Evolutionary conservation across 2,329 filamentous ascomycete genomes (phyloP), one percentile per base, ranked within the genome.

Genomic region (Penicillium sumatraense): DNA sequence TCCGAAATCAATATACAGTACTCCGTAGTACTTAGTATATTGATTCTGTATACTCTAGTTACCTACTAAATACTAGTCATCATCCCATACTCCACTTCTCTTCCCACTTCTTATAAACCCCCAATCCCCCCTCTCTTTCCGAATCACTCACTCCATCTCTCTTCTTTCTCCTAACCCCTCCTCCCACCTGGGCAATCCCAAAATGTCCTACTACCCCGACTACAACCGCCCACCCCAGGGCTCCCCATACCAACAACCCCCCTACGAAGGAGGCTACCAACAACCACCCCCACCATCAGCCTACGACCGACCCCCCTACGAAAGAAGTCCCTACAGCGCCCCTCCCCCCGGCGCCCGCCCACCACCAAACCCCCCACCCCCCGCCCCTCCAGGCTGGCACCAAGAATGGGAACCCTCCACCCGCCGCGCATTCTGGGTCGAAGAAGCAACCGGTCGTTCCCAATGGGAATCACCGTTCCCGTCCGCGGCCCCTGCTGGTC

Each of bases 381-480:
- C 70, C 16, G 75, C 88, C 60, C 80, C 86, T 21, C 67, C 78
- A 47, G 86, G 86, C 61, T 89, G 87, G 86, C 74, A 77, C 24
- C 78, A 85, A 21, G 82, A 87, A 70, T 89, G 82, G 73, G 86
- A 89, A 61, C 80, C 83, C 54, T 78, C 77, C 54, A 76, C 80
- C 56, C 83, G 86, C 66, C 83, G 84, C 52, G 88, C 84, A 76
- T 89, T 84, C 74, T 90, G 87, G 66, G 78, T 85, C 53, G 85
- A 89, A 69, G 75, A 84, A 53, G 77, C 82, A 44, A 84, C 84
- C 11, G 84, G 85, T 18, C 81, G 80, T 54, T 82, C 84, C 0
- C 86, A 89, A 70, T 89, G 86, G 86, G 84, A 88, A 58, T 77
- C 80, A 14, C 85, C 86, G 48, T 62, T 59, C 14, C 85, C 86